Percentiles rank a stretch among this genome's conserved stretches.
phyloP scores from a whole-genome alignment of 495 filamentous ascomycete species.

The Daldinia decipiens region DNA sequence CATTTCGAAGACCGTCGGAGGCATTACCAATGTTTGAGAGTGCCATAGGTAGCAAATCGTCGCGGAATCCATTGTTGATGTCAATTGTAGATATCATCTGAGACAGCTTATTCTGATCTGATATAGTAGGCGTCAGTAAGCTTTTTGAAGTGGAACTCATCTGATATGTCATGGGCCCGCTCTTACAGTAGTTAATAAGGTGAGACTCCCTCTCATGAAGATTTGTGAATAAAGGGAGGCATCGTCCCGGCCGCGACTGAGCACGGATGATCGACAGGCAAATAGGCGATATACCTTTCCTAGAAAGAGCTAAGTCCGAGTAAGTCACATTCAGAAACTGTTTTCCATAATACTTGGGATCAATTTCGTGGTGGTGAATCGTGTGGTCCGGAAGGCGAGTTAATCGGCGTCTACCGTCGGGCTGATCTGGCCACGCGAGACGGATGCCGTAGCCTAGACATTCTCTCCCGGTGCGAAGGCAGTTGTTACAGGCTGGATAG shows the following conservation, averaged over 20 bases:
- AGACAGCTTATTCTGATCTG: slow-evolving; percentile 47
- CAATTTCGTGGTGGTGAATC: slow-evolving; percentile 44
- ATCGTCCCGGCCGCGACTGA: slow-evolving; percentile 41
- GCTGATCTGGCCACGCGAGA: slow-evolving; percentile 52
- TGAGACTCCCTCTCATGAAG: slow-evolving; percentile 45
- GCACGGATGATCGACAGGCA: slow-evolving; percentile 35
- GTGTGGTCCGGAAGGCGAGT: slow-evolving; percentile 44
- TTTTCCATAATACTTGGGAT: slow-evolving; percentile 43
- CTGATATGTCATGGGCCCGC: not conserved
- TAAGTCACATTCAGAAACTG: slow-evolving; percentile 49
- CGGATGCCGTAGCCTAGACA: slow-evolving; percentile 54
- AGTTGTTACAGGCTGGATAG: slow-evolving; percentile 53
- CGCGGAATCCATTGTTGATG: slow-evolving; percentile 50
- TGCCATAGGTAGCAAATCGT: slow-evolving; percentile 50
- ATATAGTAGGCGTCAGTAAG: slow-evolving; percentile 24
- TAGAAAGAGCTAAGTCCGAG: slow-evolving; percentile 43
- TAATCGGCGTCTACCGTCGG: slow-evolving; percentile 49
- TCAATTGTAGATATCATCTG: slow-evolving; percentile 53
- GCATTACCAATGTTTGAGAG: slow-evolving; percentile 41
- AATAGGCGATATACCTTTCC: slow-evolving; percentile 45
- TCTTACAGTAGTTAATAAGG: slow-evolving; percentile 49
- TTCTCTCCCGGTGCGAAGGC: slow-evolving; percentile 49
- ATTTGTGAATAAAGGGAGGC: slow-evolving; percentile 40
- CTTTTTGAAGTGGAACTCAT: not conserved
- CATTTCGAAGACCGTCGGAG: slow-evolving; percentile 49